Conservation (phyloP, 1,139 yeast genomes). For the Debaryomycetaceae sp. region DNA sequence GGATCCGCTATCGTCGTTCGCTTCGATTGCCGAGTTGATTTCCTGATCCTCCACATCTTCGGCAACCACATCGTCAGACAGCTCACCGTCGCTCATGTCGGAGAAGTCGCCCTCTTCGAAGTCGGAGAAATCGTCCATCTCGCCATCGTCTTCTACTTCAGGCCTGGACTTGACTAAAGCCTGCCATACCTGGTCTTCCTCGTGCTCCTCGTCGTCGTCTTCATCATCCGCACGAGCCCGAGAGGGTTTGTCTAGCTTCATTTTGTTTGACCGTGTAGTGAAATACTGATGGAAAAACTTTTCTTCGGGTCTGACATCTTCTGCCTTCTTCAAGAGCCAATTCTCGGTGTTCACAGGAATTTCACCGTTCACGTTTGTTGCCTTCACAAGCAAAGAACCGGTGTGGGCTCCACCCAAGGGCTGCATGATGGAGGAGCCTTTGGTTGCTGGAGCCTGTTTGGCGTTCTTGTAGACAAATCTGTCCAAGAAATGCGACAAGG, state of each 20-base stretch:
- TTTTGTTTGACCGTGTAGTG: constrained; percentile 53
- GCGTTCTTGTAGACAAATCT: constrained; percentile 94
- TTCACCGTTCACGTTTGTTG: constrained; percentile 48
- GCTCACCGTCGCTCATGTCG: constrained; percentile 21
- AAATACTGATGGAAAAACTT: constrained; percentile 88
- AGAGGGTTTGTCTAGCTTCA: constrained; percentile 28
- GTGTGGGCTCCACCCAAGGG: constrained; percentile 90
- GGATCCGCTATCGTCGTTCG: neutral
- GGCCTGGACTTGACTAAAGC: constrained; percentile 85
- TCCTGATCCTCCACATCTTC: constrained; percentile 21
- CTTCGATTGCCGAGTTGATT: constrained; percentile 8
- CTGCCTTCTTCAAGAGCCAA: constrained; percentile 68
- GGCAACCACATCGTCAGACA: constrained; percentile 21
- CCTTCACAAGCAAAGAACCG: constrained; percentile 69
- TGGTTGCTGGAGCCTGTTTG: constrained; percentile 63
- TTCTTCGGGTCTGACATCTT: constrained; percentile 82
- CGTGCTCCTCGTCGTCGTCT: constrained; percentile 47
- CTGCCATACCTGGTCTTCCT: constrained; percentile 83
- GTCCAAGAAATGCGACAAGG: constrained; percentile 87
- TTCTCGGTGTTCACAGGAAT: constrained; percentile 78
- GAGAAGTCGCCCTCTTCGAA: constrained; percentile 45
- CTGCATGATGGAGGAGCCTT: constrained; percentile 95
- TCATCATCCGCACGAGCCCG: constrained; percentile 19
- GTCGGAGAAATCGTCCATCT: constrained; percentile 40
- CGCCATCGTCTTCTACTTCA: constrained; percentile 61